These are phyloP conservation scores for Atractiella rhizophila DNA, from an alignment of 768 basidiomycete genomes.

Conservation along the genomic window DNA sequence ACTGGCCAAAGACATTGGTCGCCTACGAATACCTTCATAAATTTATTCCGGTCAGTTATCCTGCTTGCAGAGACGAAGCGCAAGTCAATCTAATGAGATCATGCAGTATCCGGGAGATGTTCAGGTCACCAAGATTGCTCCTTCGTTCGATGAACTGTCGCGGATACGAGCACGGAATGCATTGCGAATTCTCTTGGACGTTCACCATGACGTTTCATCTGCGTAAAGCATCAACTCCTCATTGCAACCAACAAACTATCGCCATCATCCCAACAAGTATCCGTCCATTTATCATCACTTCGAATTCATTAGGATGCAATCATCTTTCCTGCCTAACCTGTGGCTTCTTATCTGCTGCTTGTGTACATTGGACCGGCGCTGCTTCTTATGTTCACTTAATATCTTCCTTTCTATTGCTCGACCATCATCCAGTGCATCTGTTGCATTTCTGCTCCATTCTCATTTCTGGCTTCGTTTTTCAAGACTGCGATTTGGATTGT, in stretches of 20 bases:
- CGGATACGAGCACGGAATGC: constrained; percentile 81
- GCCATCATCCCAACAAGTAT: background rate
- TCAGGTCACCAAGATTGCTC: constrained; percentile 3
- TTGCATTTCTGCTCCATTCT: too few relatives aligned
- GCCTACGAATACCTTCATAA: constrained; percentile 42
- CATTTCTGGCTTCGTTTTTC: too few relatives aligned
- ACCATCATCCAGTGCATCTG: background rate
- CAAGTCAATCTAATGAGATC: background rate
- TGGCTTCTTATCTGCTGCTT: background rate
- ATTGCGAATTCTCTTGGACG: constrained; percentile 24
- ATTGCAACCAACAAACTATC: too few relatives aligned
- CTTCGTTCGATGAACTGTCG: constrained; percentile 38
- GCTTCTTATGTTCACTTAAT: too few relatives aligned
- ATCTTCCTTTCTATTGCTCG: background rate
- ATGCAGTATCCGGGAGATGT: constrained; percentile 7
- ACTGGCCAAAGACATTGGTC: constrained; percentile 13
- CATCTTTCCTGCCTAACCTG: background rate
- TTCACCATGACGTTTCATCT: constrained; percentile 4
- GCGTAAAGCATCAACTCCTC: too few relatives aligned
- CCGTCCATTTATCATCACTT: background rate
- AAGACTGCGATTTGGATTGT: too few relatives aligned
- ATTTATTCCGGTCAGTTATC: constrained; percentile 18
- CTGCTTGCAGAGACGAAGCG: background rate
- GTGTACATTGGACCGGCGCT: background rate
- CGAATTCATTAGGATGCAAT: background rate